Evolutionary conservation across 2,329 filamentous ascomycete species (phyloP), one percentile per base, ranked within the genome.

Genomic region (Thielaviopsis ethacetica): DNA sequence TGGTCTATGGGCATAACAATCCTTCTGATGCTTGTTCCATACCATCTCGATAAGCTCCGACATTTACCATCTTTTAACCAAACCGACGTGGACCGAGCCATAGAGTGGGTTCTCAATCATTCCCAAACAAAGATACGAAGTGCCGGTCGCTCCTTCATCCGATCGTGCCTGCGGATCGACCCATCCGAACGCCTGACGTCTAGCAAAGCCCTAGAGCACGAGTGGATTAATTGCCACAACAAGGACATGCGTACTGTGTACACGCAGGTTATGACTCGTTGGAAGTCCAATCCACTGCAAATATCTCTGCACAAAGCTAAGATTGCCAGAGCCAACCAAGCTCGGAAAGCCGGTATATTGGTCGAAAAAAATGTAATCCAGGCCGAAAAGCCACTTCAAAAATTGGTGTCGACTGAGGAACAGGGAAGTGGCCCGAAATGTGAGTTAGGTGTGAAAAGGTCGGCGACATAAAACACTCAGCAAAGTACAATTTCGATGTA

Each of bases 1-100:
- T 80, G 77, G 77, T 73, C 76, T 3, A 64, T 80, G 17, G 78
- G 78, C 0, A 69, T 78, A 57, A 68, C 80, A 3, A 64, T 69
- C 0, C 60, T 78, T 1, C 68, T 70, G 22, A 63, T 74, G 27
- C 59, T 72, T 9, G 22, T 58, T 49, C 55, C 55, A 51, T 24
- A 49, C 24, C 44, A 57, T 22, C 57, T 10, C 1, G 51, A 58
- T 13, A 30, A 27, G 4, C 47, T 58, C 41, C 30, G 57, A 10
- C 24, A 22, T 17, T 17, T 58, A 6, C 26, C 24, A 6, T 49
- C 50, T 12, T 54, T 47, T 27, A 21, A 52, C 3, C 57, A 58
- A 34, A 24, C 38, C 3, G 51, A 38, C 7, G 50, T 58, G 10
- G 51, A 58, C 53, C 30, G 15, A 17, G 53, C 51, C 5, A 38